Conservation (phyloP, 140 eudicot species). For the Bidens hawaiensis region DNA sequence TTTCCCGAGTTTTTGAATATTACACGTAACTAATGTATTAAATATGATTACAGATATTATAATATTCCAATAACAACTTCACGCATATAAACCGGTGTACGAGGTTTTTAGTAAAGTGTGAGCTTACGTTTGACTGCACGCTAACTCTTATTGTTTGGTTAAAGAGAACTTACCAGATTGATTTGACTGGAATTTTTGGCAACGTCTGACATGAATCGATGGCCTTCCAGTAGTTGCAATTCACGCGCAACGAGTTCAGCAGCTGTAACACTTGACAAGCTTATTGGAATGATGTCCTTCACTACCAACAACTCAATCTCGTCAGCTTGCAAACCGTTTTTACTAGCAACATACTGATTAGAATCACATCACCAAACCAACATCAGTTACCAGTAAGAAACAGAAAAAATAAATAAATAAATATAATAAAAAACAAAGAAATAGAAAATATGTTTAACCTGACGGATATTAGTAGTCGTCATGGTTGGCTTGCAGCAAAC, state of each 20-base stretch:
- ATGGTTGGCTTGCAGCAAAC: conserved; percentile 52
- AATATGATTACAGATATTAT: not conserved
- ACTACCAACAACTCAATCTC: conserved; percentile 58
- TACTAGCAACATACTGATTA: conserved; percentile 57
- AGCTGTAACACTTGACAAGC: not conserved
- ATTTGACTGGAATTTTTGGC: conserved; percentile 34
- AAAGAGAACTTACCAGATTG: conserved; percentile 50
- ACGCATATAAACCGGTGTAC: not conserved
- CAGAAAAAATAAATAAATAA: not conserved
- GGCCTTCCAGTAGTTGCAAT: conserved; percentile 42
- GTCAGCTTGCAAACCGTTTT: conserved; percentile 42
- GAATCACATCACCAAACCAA: conserved; percentile 13
- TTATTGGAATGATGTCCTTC: conserved; percentile 23
- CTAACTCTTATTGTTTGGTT: not conserved
- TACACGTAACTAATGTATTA: not conserved
- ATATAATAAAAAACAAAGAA: too few relatives aligned
- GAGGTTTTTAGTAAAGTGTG: not conserved
- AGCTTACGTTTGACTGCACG: not conserved
- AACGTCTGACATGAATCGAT: conserved; percentile 50
- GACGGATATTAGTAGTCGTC: conserved; percentile 45
- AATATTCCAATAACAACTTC: not conserved
- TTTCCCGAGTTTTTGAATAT: not conserved
- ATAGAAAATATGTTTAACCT: conserved; percentile 36
- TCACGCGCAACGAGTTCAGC: conserved; percentile 18
- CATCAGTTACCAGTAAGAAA: conserved; percentile 3